Evolutionary conservation across 129 eudicot genomes (phyloP), one percentile per base, ranked within the genome.

Genomic region (Escallonia herrerae): DNA sequence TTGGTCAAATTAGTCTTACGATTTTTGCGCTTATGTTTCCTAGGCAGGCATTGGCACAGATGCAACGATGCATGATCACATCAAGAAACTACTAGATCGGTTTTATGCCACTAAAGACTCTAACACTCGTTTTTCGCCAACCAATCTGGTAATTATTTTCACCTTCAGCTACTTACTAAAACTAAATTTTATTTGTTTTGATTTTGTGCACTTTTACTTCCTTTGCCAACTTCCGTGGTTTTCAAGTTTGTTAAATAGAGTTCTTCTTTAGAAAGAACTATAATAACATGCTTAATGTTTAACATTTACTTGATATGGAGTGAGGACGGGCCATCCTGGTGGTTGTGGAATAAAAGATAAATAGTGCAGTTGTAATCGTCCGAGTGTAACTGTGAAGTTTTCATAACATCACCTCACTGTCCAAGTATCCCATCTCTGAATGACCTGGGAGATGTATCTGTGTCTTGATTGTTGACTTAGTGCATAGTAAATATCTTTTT

Each of bases 31-130:
- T 56, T 60, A 43, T 65, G 9, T 73, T 68, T 53, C 40, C 55
- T 63, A 93, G 98, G 95, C 95, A 4, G 95, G 91, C 60, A 93
- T 93, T 65, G 99, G 99, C 40, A 93, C 98, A 50, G 98, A 93
- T 86, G 98, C 98, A 45, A 93, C 98, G 9, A 93, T 93, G 98
- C 98, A 93, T 70, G 98, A 93, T 81, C 98, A 93, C 79, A 93
- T 93, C 46, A 89, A 93, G 68, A 93, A 93, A 77, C 84, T 93
- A 72, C 86, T 91, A 5, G 99, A 93, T 78, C 95, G 99, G 65
- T 84, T 79, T 76, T 93, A 93, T 89, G 99, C 96, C 66, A 93
- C 82, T 49, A 93, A 93, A 82, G 99, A 89, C 72, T 57, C 75
- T 7, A 80, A 72, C 72, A 74, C 76, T 64, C 95, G 87, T 68